Evolutionary conservation across 2,329 filamentous ascomycete species (phyloP).

Genomic region (Daldinia sp.): DNA sequence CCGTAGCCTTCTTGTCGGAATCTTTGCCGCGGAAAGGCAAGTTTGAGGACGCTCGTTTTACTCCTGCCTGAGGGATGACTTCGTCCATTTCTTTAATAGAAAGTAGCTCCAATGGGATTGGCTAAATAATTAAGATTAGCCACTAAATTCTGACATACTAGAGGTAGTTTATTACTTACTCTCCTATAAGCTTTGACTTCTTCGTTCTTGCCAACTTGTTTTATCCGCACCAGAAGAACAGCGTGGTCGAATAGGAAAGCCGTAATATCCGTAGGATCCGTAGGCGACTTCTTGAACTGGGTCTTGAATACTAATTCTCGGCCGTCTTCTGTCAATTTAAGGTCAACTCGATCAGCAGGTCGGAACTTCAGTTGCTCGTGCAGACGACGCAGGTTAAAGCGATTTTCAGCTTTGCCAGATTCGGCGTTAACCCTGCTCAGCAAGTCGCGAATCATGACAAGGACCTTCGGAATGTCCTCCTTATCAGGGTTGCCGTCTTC

Average conservation of each 20-base stretch:
- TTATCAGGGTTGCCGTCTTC: conserved; percentile 90
- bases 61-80: conserved; percentile 82
- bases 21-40: conserved; percentile 66
- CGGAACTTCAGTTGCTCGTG: conserved; percentile 93
- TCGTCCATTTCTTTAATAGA: conserved; percentile 98
- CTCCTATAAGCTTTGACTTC: conserved; percentile 94
- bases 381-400: conserved; percentile 92
- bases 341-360: conserved; percentile 88
- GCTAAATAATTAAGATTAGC: conserved; percentile 59
- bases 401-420: conserved; percentile 96
- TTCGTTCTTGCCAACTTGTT: conserved; percentile 91
- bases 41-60: conserved; percentile 90
- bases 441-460: conserved; percentile 87
- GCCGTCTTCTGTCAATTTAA: conserved; percentile 93
- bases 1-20: conserved; percentile 69
- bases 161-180: conserved; percentile 54
- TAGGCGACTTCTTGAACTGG: conserved; percentile 90
- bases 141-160: not conserved
- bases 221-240: conserved; percentile 89
- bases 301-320: conserved; percentile 96
- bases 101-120: conserved; percentile 92
- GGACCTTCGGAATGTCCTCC: conserved; percentile 90
- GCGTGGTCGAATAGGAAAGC: conserved; percentile 98
- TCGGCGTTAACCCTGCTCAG: conserved; percentile 91
- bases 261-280: conserved; percentile 89